These are phyloP conservation scores for Corchorus capsularis DNA, from an alignment of 345 rosid genomes.

Conservation along the genomic window DNA sequence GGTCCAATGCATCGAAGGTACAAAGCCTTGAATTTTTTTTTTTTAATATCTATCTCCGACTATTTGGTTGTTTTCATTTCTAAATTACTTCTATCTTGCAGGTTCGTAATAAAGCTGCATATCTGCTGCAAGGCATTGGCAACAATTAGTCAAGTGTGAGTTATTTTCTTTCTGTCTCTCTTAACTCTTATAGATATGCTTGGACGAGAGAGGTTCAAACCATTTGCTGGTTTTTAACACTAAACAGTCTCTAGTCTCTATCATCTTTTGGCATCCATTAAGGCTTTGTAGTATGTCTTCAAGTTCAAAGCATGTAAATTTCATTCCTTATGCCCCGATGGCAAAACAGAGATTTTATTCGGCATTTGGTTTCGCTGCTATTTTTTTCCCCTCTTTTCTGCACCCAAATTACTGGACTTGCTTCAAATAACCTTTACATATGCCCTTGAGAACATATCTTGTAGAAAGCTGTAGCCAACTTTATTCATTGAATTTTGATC, in stretches of 20 bases:
- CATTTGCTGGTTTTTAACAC: neutral
- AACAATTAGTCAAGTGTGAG: conserved; percentile 25
- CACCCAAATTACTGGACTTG: neutral
- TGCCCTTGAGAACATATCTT: too few species aligned
- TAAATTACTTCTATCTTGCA: conserved; percentile 28
- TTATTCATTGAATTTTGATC: neutral
- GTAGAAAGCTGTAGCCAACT: neutral
- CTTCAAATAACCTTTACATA: neutral
- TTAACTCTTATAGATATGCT: neutral
- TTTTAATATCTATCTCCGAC: too few species aligned
- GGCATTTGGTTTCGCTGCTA: neutral
- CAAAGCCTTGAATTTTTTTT: conserved; percentile 16
- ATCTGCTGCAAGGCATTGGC: conserved; percentile 48
- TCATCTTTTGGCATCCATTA: neutral
- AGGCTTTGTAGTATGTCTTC: neutral
- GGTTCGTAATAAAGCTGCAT: conserved; percentile 76
- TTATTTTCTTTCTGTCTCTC: neutral
- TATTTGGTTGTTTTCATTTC: neutral
- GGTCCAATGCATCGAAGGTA: conserved; percentile 78
- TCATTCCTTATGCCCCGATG: neutral
- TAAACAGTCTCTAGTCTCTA: neutral
- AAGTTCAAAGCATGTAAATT: neutral
- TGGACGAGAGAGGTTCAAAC: neutral
- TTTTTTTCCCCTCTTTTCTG: neutral
- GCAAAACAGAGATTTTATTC: too few species aligned